These are phyloP conservation scores for Dillenia suffruticosa DNA, from an alignment of 164 flowering plant species.

Conservation along the genomic window DNA sequence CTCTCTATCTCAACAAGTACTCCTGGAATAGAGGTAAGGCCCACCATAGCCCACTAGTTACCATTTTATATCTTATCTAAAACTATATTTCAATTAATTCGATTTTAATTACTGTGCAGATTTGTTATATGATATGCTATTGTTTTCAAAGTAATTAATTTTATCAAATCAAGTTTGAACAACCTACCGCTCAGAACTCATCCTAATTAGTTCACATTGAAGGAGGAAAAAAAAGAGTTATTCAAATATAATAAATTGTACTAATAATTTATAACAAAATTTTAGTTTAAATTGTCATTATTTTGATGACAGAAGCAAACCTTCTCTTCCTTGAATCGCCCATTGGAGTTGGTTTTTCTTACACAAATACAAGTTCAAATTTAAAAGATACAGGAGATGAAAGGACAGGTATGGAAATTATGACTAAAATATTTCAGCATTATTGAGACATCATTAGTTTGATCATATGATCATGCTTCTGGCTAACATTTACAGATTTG, in stretches of 20 bases:
- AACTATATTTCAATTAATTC: too few species aligned
- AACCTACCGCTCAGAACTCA: too few species aligned
- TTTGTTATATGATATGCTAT: too few species aligned
- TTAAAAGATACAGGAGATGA: constrained; percentile 64
- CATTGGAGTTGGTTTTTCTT: constrained; percentile 90
- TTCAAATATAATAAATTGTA: too few species aligned
- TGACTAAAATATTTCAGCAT: background rate
- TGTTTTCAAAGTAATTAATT: too few species aligned
- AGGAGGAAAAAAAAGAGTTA: too few species aligned
- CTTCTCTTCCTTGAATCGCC: constrained; percentile 90
- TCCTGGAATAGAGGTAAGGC: constrained; percentile 80
- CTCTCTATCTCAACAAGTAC: constrained; percentile 65
- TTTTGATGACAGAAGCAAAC: constrained; percentile 58
- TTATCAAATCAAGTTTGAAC: too few species aligned
- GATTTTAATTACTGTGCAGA: too few species aligned
- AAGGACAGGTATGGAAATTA: constrained; percentile 73
- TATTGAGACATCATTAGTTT: background rate
- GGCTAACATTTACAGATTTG: background rate
- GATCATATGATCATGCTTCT: background rate
- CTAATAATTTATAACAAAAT: too few species aligned
- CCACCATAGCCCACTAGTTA: too few species aligned
- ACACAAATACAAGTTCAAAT: constrained; percentile 69
- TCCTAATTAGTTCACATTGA: too few species aligned
- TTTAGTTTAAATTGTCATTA: background rate
- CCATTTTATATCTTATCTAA: too few species aligned